phyloP scores from a whole-genome alignment of 2,329 filamentous ascomycete species.

The Colletotrichum sp. region DNA sequence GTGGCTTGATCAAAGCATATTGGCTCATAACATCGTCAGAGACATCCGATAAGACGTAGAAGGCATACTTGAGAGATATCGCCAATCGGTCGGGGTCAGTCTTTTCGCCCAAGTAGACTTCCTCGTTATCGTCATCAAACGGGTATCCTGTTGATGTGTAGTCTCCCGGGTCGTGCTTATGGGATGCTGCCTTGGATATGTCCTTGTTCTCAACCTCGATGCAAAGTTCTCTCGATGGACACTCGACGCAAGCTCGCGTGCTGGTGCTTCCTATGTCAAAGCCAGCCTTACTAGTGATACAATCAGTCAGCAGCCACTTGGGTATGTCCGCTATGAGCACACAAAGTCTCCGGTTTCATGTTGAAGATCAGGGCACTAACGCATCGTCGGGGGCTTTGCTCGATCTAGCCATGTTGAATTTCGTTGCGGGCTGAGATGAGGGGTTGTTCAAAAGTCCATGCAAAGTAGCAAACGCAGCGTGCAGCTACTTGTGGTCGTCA shows the following conservation, averaged over 20 bases:
- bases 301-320: background rate
- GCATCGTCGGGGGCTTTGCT: background rate
- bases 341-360: background rate
- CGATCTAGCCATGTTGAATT: background rate
- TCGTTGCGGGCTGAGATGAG: background rate
- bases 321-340: background rate
- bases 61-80: conserved; percentile 23
- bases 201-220: background rate
- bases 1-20: background rate
- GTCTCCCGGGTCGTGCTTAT: conserved; percentile 13
- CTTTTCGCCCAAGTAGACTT: conserved; percentile 16
- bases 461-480: background rate
- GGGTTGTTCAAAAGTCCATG: background rate
- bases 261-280: conserved; percentile 26
- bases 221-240: background rate
- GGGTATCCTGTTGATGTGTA: conserved; percentile 23
- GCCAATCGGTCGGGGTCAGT: background rate
- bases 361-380: background rate
- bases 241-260: conserved; percentile 17
- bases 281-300: background rate
- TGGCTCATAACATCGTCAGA: background rate
- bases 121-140: conserved; percentile 12
- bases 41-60: conserved; percentile 11
- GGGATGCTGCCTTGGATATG: background rate
- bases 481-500: background rate